Conservation (phyloP, 805 yeast species). For the Candida koratica region DNA sequence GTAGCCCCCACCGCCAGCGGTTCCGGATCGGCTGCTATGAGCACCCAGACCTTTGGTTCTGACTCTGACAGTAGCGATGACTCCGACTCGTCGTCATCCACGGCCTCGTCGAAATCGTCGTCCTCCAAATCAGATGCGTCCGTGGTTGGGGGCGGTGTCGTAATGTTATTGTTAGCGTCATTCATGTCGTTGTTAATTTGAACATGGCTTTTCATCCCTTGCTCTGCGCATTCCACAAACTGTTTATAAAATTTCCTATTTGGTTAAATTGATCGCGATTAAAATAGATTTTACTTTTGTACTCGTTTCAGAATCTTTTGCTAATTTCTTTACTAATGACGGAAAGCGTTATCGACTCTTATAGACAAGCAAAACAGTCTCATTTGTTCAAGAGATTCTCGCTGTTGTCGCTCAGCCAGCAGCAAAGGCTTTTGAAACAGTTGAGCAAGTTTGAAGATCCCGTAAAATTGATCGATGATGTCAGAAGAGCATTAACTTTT, state of each 20-base stretch:
- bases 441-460: slow-evolving; percentile 43
- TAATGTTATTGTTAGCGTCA: slow-evolving; percentile 25
- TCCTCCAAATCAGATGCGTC: slow-evolving; percentile 19
- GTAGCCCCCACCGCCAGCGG: slow-evolving; percentile 28
- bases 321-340: slow-evolving; percentile 11
- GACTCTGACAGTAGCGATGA: slow-evolving; percentile 16
- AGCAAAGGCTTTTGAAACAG: slow-evolving; percentile 36
- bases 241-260: slow-evolving; percentile 10
- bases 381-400: slow-evolving; percentile 52
- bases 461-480: slow-evolving; percentile 34
- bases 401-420: slow-evolving; percentile 31
- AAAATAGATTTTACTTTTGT: slow-evolving; percentile 6
- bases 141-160: slow-evolving; percentile 15
- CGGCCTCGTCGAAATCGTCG: slow-evolving; percentile 19
- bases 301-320: slow-evolving; percentile 4
- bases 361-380: slow-evolving; percentile 46
- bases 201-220: slow-evolving; percentile 4
- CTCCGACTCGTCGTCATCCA: slow-evolving; percentile 15
- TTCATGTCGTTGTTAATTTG: slow-evolving; percentile 28
- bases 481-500: slow-evolving; percentile 44
- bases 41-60: slow-evolving; percentile 20
- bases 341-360: slow-evolving; percentile 25
- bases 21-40: slow-evolving; percentile 17
- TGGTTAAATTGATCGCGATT: slow-evolving; percentile 12
- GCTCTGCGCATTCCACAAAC: no score